Evolutionary conservation across 2,329 filamentous ascomycete genomes (phyloP), one percentile per base, ranked within the genome.

Genomic region (Botrytis fragariae): DNA sequence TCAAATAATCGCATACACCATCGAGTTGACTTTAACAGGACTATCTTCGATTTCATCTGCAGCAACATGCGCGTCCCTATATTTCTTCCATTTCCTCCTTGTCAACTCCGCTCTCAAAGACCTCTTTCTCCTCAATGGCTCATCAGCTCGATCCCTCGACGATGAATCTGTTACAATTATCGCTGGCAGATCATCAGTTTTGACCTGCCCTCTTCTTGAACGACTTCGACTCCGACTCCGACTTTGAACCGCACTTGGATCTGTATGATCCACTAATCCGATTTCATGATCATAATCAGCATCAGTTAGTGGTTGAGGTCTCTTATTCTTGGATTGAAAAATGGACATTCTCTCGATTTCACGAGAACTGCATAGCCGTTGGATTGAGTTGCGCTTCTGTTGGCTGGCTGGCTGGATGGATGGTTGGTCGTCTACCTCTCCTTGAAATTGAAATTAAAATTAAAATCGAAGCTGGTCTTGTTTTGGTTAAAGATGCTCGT

Each of bases 261-360:
- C 73, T 14, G 79, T 79, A 65, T 76, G 76, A 81, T 93, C 91
- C 77, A 93, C 85, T 54, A 95, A 87, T 77, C 81, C 83, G 79
- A 95, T 94, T 81, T 91, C 90, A 82, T 93, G 92, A 78, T 92
- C 90, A 79, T 91, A 91, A 77, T 91, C 89, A 80, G 83, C 84
- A 76, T 90, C 88, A 80, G 87, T 86, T 73, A 90, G 84, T 72
- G 84, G 83, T 69, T 84, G 80, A 54, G 84, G 86, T 78, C 89
- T 73, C 54, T 73, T 69, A 32, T 70, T 48, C 57, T 70, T 73
- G 57, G 72, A 70, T 29, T 59, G 67, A 18, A 72, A 44, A 42
- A 72, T 59, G 60, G 71, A 63, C 71, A 73, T 73, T 61, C 44
- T 69, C 54, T 61, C 37, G 69, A 44, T 63, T 51, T 73, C 29